Evolutionary conservation across 495 filamentous ascomycete genomes (phyloP).

Genomic region (Aspergillus coremiiformis): DNA sequence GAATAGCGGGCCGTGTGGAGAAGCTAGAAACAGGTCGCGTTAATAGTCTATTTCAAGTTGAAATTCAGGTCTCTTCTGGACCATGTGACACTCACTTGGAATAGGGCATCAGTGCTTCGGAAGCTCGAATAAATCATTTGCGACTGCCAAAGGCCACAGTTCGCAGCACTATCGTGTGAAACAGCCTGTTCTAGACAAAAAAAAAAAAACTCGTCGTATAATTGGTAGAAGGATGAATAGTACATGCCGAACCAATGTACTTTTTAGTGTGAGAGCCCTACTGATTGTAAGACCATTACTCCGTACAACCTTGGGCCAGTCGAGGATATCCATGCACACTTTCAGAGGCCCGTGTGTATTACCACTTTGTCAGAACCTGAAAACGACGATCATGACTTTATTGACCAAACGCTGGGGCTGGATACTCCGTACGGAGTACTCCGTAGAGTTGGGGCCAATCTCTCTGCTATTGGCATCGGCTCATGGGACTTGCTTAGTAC

Average conservation of each 20-base stretch:
- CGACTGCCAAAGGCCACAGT: neutral
- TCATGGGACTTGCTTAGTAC: neutral
- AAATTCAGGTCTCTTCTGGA: neutral
- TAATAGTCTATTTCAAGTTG: neutral
- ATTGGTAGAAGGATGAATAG: neutral
- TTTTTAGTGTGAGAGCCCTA: neutral
- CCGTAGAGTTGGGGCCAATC: neutral
- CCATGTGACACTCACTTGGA: neutral
- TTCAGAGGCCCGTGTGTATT: conserved; percentile 3
- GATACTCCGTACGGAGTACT: too few relatives aligned
- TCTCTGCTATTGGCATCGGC: neutral
- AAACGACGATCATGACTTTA: neutral
- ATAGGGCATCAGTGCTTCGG: neutral
- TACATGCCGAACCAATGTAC: neutral
- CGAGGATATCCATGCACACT: conserved; percentile 1
- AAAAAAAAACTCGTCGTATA: neutral
- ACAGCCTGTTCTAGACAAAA: neutral
- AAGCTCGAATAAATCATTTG: neutral
- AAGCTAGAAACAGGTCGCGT: conserved; percentile 2
- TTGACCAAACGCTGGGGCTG: neutral
- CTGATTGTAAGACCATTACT: neutral
- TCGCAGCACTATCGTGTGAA: neutral
- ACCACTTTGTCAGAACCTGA: neutral
- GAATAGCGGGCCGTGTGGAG: neutral
- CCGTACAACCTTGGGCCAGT: neutral